Conservation (phyloP, 345 rosid species). For the Sisymbrium irio region DNA sequence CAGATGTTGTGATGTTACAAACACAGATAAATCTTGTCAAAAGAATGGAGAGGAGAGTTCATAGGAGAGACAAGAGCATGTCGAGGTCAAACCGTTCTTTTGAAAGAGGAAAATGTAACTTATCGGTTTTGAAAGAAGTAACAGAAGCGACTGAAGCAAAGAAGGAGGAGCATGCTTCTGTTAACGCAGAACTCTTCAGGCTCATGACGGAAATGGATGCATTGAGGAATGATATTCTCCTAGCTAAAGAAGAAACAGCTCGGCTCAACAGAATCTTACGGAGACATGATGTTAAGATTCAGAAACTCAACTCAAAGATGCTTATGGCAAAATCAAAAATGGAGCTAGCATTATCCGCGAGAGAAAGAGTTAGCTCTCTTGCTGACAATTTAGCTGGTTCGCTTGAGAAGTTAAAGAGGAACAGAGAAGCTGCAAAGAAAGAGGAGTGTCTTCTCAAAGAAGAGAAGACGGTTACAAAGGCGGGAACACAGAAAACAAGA, state of each 20-base stretch:
- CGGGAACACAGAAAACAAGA: conserved; percentile 48
- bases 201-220: conserved; percentile 67
- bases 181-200: conserved; percentile 55
- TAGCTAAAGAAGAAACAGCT: conserved; percentile 46
- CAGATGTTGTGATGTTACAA: conserved; percentile 53
- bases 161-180: conserved; percentile 51
- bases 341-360: conserved; percentile 46
- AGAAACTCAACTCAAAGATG: conserved; percentile 60
- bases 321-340: conserved; percentile 62
- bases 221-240: conserved; percentile 53
- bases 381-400: conserved; percentile 45
- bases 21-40: conserved; percentile 47
- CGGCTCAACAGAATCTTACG: conserved; percentile 39
- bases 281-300: conserved; percentile 44
- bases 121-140: conserved; percentile 37
- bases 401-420: conserved; percentile 58
- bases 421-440: conserved; percentile 46
- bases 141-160: conserved; percentile 48
- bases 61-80: conserved; percentile 28
- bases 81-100: conserved; percentile 27
- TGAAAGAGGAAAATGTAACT: conserved; percentile 10
- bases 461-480: conserved; percentile 47
- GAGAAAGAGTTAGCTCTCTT: conserved; percentile 51
- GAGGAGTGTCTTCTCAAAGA: conserved; percentile 46
- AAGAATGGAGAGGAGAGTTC: conserved; percentile 38